Conservation (phyloP, 73 alveolate genomes). For the Paramecium pentaurelia region DNA sequence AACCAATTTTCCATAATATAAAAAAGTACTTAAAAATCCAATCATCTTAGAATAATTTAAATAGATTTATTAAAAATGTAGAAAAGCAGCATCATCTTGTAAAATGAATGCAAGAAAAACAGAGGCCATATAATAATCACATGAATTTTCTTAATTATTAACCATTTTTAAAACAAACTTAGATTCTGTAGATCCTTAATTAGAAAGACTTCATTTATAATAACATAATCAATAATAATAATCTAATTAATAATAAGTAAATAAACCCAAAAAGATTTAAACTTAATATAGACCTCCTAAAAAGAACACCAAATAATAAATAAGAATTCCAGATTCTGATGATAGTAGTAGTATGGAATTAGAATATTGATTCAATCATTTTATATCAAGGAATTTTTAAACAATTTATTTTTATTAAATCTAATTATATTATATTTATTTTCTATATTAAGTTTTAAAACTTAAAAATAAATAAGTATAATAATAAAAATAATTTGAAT, state of each 20-base stretch:
- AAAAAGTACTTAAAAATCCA: not conserved
- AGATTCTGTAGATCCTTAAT: not conserved
- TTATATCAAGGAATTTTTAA: not conserved
- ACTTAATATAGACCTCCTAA: not conserved
- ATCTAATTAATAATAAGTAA: not conserved
- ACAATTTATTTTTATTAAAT: not conserved
- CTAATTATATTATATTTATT: not conserved
- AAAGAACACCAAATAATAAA: not conserved
- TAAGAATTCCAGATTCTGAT: not conserved
- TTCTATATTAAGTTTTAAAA: not conserved
- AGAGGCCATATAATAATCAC: not conserved
- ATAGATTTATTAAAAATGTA: not conserved
- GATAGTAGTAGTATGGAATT: slow-evolving; percentile 25
- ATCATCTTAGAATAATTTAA: not conserved
- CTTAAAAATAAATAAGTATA: too few species aligned
- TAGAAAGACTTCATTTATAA: not conserved
- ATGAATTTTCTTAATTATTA: not conserved
- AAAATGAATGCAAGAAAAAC: not conserved
- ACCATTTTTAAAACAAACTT: not conserved
- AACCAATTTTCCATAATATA: not conserved
- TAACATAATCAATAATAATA: not conserved
- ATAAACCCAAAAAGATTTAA: not conserved
- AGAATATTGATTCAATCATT: not conserved
- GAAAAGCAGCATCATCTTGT: not conserved
- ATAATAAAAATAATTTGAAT: too few species aligned